Conservation (phyloP, 495 filamentous ascomycete genomes). For the Aspergillus cavernicola region DNA sequence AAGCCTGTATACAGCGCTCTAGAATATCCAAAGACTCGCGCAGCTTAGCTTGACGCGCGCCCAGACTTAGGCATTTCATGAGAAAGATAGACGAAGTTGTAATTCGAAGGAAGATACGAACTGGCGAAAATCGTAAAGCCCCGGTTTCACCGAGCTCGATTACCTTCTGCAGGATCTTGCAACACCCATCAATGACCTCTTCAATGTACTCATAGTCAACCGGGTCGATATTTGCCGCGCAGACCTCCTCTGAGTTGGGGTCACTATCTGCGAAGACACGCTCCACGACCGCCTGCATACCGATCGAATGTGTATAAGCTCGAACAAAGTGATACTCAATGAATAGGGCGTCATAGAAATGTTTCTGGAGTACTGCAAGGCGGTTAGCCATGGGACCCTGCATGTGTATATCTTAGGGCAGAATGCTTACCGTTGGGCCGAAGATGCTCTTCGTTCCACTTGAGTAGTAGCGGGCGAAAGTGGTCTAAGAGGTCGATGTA, state of each 20-base stretch:
- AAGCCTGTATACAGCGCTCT: constrained; percentile 43
- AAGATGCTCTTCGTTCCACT: constrained; percentile 50
- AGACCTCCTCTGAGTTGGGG: constrained; percentile 36
- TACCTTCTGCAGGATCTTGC: constrained; percentile 47
- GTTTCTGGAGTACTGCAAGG: constrained; percentile 34
- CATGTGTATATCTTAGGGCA: constrained; percentile 27
- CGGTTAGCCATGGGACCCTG: not conserved
- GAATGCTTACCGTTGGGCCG: constrained; percentile 31
- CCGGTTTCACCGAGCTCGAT: constrained; percentile 39
- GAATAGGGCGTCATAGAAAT: constrained; percentile 44
- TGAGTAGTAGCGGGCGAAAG: constrained; percentile 46
- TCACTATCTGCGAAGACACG: constrained; percentile 40
- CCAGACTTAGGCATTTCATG: constrained; percentile 51
- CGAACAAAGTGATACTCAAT: constrained; percentile 55
- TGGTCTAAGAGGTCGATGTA: constrained; percentile 51
- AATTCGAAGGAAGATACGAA: constrained; percentile 50
- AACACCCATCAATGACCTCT: constrained; percentile 53
- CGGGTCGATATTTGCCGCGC: constrained; percentile 47
- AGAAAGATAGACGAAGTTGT: constrained; percentile 51
- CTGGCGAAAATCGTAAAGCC: constrained; percentile 46
- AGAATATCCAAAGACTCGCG: constrained; percentile 47
- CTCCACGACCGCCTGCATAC: constrained; percentile 53
- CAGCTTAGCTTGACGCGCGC: constrained; percentile 44
- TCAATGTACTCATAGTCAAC: constrained; percentile 54
- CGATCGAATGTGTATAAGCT: constrained; percentile 51